These are phyloP conservation scores for Obelidium mucronatum DNA, from an alignment of 192 early-diverging fungal genomes.

Conservation along the genomic window DNA sequence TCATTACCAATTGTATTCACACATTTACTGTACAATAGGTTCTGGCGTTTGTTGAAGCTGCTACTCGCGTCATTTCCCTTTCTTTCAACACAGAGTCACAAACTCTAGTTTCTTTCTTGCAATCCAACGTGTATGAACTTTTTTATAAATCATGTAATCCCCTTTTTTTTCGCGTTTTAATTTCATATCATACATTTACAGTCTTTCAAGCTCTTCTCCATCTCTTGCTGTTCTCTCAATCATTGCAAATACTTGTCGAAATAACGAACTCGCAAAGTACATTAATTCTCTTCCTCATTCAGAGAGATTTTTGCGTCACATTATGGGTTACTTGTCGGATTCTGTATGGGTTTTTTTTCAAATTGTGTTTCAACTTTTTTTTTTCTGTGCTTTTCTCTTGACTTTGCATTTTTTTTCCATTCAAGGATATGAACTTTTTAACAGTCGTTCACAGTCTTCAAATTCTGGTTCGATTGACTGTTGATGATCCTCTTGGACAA, in stretches of 20 bases:
- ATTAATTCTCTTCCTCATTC: constrained; percentile 17
- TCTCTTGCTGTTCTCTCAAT: constrained; percentile 18
- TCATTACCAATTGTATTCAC: not conserved
- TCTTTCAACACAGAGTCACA: not conserved
- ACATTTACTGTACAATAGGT: not conserved
- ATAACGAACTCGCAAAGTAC: not conserved
- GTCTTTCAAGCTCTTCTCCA: constrained; percentile 6
- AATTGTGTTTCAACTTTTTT: not conserved
- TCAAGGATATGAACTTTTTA: constrained; percentile 33
- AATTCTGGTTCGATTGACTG: constrained; percentile 29
- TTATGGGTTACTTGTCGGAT: constrained; percentile 22
- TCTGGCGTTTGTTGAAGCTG: constrained; percentile 9
- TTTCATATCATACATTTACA: not conserved
- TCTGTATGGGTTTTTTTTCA: constrained; percentile 1
- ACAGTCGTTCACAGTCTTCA: constrained; percentile 25
- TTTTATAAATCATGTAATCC: no score
- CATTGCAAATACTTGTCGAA: constrained; percentile 14
- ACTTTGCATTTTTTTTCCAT: not conserved
- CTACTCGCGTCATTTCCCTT: not conserved
- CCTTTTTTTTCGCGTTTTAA: no score
- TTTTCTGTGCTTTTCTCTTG: no score
- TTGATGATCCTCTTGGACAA: constrained; percentile 24
- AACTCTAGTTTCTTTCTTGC: constrained; percentile 6
- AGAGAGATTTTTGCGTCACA: constrained; percentile 24
- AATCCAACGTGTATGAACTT: constrained; percentile 16